These are phyloP conservation scores for Hygrophorus russula DNA, from an alignment of 768 basidiomycete genomes.

Conservation along the genomic window DNA sequence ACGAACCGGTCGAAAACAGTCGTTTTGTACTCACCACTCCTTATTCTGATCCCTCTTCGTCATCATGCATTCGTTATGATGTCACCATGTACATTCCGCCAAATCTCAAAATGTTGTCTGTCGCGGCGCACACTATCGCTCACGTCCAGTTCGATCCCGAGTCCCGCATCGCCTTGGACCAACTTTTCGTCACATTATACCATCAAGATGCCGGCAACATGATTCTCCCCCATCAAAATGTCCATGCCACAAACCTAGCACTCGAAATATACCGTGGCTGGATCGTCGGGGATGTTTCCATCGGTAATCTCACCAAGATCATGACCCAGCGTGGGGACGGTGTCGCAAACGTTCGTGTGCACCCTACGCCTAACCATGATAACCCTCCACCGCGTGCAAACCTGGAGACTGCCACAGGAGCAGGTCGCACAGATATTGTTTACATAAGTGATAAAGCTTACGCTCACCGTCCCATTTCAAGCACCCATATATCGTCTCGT, in stretches of 20 bases:
- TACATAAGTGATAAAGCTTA: constrained; percentile 27
- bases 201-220: constrained; percentile 26
- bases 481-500: constrained; percentile 33
- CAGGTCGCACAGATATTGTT: constrained; percentile 41
- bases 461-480: constrained; percentile 36
- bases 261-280: constrained; percentile 43
- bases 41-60: constrained; percentile 9
- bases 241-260: constrained; percentile 27
- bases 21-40: constrained; percentile 29
- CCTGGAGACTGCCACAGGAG: constrained; percentile 38
- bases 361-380: constrained; percentile 26
- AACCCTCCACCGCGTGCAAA: constrained; percentile 21
- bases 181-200: constrained; percentile 34
- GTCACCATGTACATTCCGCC: constrained; percentile 39
- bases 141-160: constrained; percentile 41
- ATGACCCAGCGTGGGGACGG: constrained; percentile 41
- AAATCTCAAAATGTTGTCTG: constrained; percentile 33
- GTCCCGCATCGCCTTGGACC: constrained; percentile 29
- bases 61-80: constrained; percentile 44
- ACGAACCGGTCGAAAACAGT: constrained; percentile 21
- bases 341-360: constrained; percentile 34
- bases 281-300: constrained; percentile 48
- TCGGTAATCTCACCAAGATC: constrained; percentile 29
- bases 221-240: constrained; percentile 30
- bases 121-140: constrained; percentile 29